Conservation (phyloP, 2,329 filamentous ascomycete genomes). For the Didymella pomorum region DNA sequence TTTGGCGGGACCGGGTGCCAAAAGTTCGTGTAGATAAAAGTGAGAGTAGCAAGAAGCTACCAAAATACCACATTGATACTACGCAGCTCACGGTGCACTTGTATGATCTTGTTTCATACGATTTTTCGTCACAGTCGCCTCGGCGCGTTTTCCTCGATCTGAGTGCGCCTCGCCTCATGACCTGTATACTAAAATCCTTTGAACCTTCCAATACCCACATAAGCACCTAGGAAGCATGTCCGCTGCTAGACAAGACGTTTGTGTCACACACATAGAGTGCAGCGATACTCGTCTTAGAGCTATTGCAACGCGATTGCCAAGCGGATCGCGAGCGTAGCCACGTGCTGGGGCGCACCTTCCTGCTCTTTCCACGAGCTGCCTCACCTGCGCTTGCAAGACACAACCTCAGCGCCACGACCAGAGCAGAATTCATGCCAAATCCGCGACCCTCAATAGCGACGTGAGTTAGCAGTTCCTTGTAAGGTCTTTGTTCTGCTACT, state of each 20-base stretch:
- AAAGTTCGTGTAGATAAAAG: conserved; percentile 25
- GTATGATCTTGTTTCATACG: neutral
- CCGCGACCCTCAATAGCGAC: neutral
- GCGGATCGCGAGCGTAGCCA: neutral
- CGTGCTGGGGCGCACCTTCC: neutral
- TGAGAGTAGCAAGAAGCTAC: conserved; percentile 9
- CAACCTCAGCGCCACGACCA: neutral
- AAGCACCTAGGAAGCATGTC: no score
- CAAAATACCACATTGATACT: conserved; percentile 9
- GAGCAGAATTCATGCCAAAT: no score
- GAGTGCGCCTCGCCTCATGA: neutral
- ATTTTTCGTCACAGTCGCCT: neutral
- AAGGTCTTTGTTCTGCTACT: neutral
- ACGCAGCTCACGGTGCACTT: neutral
- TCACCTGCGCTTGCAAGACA: neutral
- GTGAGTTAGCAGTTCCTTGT: neutral
- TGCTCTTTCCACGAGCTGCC: neutral
- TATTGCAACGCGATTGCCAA: neutral
- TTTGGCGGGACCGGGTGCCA: conserved; percentile 15
- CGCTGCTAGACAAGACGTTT: neutral
- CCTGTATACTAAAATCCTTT: no score
- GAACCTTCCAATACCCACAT: no score
- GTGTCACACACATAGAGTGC: no score
- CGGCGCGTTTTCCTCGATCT: neutral
- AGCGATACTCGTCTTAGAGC: neutral